A percentile compares a stretch with the other conserved stretches of the same genome.
phyloP scores from a whole-genome alignment of 306 rosid species.

The Rubus idaeus region DNA sequence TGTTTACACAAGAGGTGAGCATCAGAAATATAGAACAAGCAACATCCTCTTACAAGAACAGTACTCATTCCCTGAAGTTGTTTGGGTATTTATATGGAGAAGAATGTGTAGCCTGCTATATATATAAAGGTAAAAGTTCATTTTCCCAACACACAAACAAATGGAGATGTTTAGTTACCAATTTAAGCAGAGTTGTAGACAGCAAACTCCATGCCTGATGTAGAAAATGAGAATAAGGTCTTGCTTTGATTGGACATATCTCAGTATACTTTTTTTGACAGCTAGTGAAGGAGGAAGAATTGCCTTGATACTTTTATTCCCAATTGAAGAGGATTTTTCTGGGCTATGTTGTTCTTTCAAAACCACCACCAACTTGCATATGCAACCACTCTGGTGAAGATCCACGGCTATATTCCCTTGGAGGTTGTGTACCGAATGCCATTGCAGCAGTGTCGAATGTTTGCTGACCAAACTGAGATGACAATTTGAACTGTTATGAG shows the following conservation, averaged over 20 bases:
- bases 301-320: constrained; percentile 51
- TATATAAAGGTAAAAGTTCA: constrained; percentile 45
- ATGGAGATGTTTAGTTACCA: constrained; percentile 40
- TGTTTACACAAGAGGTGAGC: constrained; percentile 39
- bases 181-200: constrained; percentile 28
- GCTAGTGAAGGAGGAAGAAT: constrained; percentile 37
- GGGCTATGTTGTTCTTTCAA: constrained; percentile 64
- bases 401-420: constrained; percentile 71
- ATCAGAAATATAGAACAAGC: constrained; percentile 45
- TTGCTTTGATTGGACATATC: constrained; percentile 40
- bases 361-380: constrained; percentile 92
- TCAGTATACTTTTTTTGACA: constrained; percentile 45
- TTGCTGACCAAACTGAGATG: constrained; percentile 67
- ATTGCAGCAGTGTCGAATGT: constrained; percentile 58
- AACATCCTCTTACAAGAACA: constrained; percentile 51
- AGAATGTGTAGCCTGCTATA: constrained; percentile 37
- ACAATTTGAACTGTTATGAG: constrained; percentile 35
- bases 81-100: constrained; percentile 38
- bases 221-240: constrained; percentile 35
- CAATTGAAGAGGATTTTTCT: constrained; percentile 29
- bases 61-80: constrained; percentile 33
- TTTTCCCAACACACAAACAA: constrained; percentile 48
- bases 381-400: constrained; percentile 92
- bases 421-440: constrained; percentile 64
- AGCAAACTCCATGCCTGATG: constrained; percentile 50